Conservation (phyloP, 805 yeast genomes). For the Yamadazyma philogaea region DNA sequence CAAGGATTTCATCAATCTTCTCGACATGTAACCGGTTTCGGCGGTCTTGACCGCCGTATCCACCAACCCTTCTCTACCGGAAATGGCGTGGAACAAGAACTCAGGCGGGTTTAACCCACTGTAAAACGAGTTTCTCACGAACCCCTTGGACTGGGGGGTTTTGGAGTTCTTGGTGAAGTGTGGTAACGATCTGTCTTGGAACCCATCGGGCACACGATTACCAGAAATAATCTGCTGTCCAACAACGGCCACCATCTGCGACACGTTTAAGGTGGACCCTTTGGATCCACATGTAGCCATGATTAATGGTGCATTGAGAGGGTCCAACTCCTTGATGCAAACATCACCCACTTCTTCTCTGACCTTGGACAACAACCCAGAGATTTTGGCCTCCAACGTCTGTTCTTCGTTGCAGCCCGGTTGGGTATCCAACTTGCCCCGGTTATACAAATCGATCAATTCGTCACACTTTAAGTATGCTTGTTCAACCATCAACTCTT, state of each 20-base stretch:
- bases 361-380: constrained; percentile 92
- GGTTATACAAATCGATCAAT: constrained; percentile 69
- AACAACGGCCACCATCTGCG: constrained; percentile 99
- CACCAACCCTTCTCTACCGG: constrained; percentile 99
- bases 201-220: constrained; percentile 99
- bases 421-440: constrained; percentile 92
- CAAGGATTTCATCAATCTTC: constrained; percentile 94
- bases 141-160: constrained; percentile 97
- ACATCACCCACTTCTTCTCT: constrained; percentile 99
- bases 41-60: constrained; percentile 99
- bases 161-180: constrained; percentile 95
- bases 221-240: constrained; percentile 99
- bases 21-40: constrained; percentile 97
- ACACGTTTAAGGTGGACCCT: constrained; percentile 95
- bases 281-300: constrained; percentile 99
- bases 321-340: constrained; percentile 87
- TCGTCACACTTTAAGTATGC: constrained; percentile 93
- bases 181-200: constrained; percentile 96
- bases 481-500: constrained; percentile 83
- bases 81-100: constrained; percentile 95
- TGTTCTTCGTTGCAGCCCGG: constrained; percentile 99
- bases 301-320: constrained; percentile 90
- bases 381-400: constrained; percentile 95
- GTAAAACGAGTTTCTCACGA: constrained; percentile 92
- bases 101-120: constrained; percentile 96